phyloP scores from a whole-genome alignment of 1,139 yeast genomes.

The Lodderomyces beijingensis region DNA sequence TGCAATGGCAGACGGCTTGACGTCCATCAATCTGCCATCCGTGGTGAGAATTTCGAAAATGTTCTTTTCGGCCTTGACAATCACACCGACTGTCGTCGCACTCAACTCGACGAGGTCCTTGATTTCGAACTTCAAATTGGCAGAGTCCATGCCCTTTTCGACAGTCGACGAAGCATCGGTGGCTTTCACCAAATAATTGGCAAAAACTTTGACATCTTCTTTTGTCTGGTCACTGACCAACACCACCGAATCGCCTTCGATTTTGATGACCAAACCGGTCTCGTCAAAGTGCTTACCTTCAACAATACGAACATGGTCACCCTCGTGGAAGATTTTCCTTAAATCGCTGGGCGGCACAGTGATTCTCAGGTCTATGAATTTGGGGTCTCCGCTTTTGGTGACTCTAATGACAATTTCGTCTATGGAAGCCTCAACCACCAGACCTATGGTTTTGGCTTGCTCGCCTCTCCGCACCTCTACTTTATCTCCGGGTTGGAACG shows the following conservation, averaged over 20 bases:
- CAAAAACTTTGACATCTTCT: slow-evolving; percentile 85
- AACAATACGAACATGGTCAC: slow-evolving; percentile 93
- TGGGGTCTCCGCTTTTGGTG: slow-evolving; percentile 49
- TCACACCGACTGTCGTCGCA: slow-evolving; percentile 83
- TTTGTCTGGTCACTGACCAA: slow-evolving; percentile 85
- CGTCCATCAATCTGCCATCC: slow-evolving; percentile 70
- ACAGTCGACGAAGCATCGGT: slow-evolving; percentile 54
- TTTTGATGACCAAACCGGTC: slow-evolving; percentile 86
- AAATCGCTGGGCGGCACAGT: slow-evolving; percentile 74
- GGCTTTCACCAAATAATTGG: slow-evolving; percentile 79
- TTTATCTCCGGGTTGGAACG: slow-evolving; percentile 90
- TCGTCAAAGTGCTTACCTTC: slow-evolving; percentile 92
- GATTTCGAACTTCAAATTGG: slow-evolving; percentile 70
- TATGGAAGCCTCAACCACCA: slow-evolving; percentile 62
- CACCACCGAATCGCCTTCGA: slow-evolving; percentile 81
- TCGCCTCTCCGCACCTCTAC: slow-evolving; percentile 92
- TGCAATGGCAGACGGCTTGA: slow-evolving; percentile 77
- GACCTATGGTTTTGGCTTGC: slow-evolving; percentile 85
- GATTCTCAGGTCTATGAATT: slow-evolving; percentile 45
- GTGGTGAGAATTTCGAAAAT: slow-evolving; percentile 77
- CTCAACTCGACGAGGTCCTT: slow-evolving; percentile 89
- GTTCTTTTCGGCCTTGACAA: slow-evolving; percentile 85
- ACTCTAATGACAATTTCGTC: slow-evolving; percentile 61
- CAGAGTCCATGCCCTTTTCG: slow-evolving; percentile 19
- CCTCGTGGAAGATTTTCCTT: slow-evolving; percentile 81